A percentile compares a stretch with the other conserved stretches of the same genome.
Evolutionary conservation across 139 green algal genomes (phyloP).

Genomic region (Pedinophyceae sp.): DNA sequence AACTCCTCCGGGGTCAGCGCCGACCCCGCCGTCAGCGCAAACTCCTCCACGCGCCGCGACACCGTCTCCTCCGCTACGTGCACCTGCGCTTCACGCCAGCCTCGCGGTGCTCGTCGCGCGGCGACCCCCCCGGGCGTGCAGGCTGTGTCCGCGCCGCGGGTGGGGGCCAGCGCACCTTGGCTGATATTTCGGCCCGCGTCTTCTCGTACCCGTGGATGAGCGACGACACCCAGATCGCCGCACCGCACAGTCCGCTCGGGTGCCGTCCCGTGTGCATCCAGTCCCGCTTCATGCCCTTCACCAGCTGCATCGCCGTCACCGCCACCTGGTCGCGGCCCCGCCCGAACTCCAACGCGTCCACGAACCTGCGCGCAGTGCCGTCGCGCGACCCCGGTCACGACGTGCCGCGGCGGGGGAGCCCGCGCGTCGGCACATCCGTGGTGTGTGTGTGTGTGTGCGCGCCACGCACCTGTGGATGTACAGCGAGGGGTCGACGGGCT

Average conservation of each 20-base stretch:
- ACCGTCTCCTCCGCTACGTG: slow-evolving; percentile 84
- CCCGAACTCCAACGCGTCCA: slow-evolving; percentile 1
- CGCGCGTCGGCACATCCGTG: no score
- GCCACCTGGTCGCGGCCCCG: not conserved
- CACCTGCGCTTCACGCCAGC: slow-evolving; percentile 45
- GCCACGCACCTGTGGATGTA: slow-evolving; percentile 56
- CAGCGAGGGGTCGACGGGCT: slow-evolving; percentile 81
- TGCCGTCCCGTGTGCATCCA: slow-evolving; percentile 94
- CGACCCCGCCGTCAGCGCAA: slow-evolving; percentile 33
- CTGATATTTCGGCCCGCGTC: not conserved
- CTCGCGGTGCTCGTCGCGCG: no score
- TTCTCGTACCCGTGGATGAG: slow-evolving; percentile 62
- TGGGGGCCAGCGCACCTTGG: no score
- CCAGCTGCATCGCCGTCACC: not conserved
- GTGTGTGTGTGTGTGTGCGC: no score
- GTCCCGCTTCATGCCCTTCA: slow-evolving; percentile 89
- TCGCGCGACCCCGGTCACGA: not conserved
- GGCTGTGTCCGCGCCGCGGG: no score
- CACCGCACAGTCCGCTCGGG: slow-evolving; percentile 81
- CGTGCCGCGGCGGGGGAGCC: not conserved
- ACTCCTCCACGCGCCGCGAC: slow-evolving; percentile 67
- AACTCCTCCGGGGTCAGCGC: slow-evolving; percentile 48
- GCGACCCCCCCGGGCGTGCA: no score
- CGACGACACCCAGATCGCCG: slow-evolving; percentile 79
- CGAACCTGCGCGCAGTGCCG: not conserved